phyloP scores from a whole-genome alignment of 208 protist species.

The Trypanosoma conorhini region DNA sequence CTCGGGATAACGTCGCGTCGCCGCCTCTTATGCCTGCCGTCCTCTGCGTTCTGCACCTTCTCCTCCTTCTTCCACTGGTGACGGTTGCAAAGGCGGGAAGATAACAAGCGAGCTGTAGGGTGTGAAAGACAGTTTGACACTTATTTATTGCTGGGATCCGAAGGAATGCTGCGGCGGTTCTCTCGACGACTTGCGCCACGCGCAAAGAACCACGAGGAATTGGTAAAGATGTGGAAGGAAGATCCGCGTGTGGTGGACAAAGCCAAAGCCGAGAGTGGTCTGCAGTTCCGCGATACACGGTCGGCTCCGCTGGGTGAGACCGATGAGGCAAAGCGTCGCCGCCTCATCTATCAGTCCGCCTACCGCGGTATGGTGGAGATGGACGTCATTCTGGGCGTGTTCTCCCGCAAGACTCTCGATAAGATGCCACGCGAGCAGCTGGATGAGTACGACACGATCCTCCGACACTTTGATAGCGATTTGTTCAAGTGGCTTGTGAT shows the following conservation, averaged over 20 bases:
- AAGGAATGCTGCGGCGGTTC: slow-evolving; percentile 19
- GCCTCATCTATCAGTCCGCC: slow-evolving; percentile 77
- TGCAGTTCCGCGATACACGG: slow-evolving; percentile 70
- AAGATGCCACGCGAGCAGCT: slow-evolving; percentile 47
- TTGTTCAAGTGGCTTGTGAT: slow-evolving; percentile 87
- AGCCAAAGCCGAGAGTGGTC: slow-evolving; percentile 39
- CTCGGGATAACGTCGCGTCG: too few species aligned
- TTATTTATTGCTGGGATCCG: not conserved
- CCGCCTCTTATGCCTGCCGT: not conserved
- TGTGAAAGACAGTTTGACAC: not conserved
- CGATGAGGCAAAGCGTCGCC: slow-evolving; percentile 66
- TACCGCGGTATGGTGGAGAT: slow-evolving; percentile 92
- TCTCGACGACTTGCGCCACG: slow-evolving; percentile 12
- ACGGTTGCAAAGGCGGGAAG: not conserved
- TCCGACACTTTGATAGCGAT: slow-evolving; percentile 88
- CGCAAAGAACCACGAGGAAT: slow-evolving; percentile 28
- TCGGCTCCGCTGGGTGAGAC: slow-evolving; percentile 51
- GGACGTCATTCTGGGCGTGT: slow-evolving; percentile 87
- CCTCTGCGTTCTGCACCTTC: not conserved
- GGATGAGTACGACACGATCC: slow-evolving; percentile 81
- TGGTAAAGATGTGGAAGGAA: slow-evolving; percentile 33
- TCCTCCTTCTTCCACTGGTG: not conserved
- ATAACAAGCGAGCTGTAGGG: not conserved
- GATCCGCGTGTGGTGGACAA: slow-evolving; percentile 15
- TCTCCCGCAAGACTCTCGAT: slow-evolving; percentile 59